Conservation (phyloP, 148 eudicot species). For the Rhododendron griersonianum region DNA sequence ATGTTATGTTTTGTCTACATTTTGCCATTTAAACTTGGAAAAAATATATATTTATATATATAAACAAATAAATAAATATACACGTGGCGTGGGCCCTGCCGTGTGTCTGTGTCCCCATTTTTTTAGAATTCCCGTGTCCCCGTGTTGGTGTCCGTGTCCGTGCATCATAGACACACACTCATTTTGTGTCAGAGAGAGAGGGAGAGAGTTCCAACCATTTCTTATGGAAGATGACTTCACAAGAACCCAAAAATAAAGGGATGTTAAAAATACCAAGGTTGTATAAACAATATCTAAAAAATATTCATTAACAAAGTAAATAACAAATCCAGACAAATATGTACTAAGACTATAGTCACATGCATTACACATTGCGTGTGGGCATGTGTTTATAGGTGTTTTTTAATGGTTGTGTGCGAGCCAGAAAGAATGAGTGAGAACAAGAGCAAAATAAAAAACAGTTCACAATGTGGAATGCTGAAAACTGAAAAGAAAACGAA, state of each 20-base stretch:
- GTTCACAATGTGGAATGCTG: neutral
- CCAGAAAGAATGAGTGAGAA: neutral
- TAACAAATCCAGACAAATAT: neutral
- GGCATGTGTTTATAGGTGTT: neutral
- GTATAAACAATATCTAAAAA: neutral
- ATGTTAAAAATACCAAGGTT: neutral
- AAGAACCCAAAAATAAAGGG: neutral
- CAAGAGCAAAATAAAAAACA: neutral
- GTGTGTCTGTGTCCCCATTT: too few relatives aligned
- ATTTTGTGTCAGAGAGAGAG: neutral
- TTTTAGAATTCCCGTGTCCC: too few relatives aligned
- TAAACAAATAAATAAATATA: too few relatives aligned
- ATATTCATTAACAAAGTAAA: neutral
- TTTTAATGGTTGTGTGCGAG: neutral
- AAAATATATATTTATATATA: too few relatives aligned
- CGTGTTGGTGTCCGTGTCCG: too few relatives aligned
- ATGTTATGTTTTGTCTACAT: too few relatives aligned
- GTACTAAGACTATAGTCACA: neutral
- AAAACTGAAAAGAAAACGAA: neutral
- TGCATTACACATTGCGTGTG: neutral
- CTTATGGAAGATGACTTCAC: neutral
- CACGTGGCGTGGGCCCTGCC: too few relatives aligned
- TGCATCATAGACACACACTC: neutral
- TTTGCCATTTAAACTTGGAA: too few relatives aligned
- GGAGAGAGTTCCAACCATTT: neutral